Percentiles rank a stretch among this genome's conserved stretches.
Conservation (phyloP, 306 rosid species). For the Rosa chinensis region DNA sequence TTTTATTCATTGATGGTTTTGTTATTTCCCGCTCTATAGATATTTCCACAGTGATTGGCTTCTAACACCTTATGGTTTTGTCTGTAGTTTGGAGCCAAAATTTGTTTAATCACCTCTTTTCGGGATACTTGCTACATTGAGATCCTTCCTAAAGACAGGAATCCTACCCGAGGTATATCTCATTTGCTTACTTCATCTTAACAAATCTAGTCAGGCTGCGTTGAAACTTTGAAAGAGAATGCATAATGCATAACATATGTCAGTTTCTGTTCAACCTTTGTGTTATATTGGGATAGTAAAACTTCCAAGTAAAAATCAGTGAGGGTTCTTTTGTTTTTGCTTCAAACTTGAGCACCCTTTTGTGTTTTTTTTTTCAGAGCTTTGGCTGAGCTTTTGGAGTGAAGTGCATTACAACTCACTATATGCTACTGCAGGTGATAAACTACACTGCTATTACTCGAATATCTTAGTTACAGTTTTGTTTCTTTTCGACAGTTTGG, state of each 20-base stretch:
- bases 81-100: conserved; percentile 80
- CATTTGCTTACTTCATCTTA: conserved; percentile 10
- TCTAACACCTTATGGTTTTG: conserved; percentile 34
- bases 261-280: not conserved
- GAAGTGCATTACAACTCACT: conserved; percentile 96
- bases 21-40: not conserved
- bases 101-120: conserved; percentile 87
- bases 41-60: conserved; percentile 17
- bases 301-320: not conserved
- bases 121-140: conserved; percentile 86
- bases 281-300: no score
- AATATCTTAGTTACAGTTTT: not conserved
- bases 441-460: conserved; percentile 4
- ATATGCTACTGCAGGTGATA: conserved; percentile 70
- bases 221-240: no score
- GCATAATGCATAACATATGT: no score
- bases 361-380: conserved; percentile 37
- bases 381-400: conserved; percentile 99
- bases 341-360: conserved; percentile 1
- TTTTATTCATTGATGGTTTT: not conserved
- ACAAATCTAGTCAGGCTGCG: not conserved
- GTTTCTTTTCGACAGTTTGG: conserved; percentile 10
- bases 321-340: not conserved
- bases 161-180: conserved; percentile 59
- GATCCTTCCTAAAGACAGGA: conserved; percentile 82